Evolutionary conservation across 2,329 filamentous ascomycete genomes (phyloP).

Genomic region (Penicillium sp.): DNA sequence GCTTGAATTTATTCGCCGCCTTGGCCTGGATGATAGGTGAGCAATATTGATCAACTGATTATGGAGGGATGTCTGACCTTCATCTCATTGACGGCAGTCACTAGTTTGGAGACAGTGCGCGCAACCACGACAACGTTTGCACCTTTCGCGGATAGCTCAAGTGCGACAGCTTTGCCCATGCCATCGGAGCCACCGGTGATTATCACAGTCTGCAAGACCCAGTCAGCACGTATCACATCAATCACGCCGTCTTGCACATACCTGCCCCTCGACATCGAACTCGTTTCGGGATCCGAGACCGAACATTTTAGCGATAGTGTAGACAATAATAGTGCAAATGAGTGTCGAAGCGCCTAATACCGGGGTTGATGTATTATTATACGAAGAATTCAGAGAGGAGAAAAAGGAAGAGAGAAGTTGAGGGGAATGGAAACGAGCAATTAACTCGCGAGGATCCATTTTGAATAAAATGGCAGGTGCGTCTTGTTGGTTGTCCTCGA

Average conservation of each 20-base stretch:
- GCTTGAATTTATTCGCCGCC: constrained; percentile 62
- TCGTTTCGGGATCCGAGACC: constrained; percentile 55
- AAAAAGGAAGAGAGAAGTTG: constrained; percentile 12
- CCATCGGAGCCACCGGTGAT: constrained; percentile 92
- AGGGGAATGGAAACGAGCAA: constrained; percentile 22
- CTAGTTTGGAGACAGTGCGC: constrained; percentile 71
- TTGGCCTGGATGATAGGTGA: constrained; percentile 50
- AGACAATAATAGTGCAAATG: constrained; percentile 33
- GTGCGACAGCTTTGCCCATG: constrained; percentile 75
- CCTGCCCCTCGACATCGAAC: constrained; percentile 81
- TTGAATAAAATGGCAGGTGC: constrained; percentile 3
- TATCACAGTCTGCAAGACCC: constrained; percentile 66
- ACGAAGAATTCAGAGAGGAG: constrained; percentile 16
- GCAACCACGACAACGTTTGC: constrained; percentile 85
- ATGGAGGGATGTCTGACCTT: constrained; percentile 46
- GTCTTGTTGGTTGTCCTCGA: neutral
- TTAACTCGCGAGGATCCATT: constrained; percentile 7
- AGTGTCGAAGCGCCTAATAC: constrained; percentile 32
- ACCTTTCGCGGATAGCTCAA: constrained; percentile 74
- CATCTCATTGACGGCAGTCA: constrained; percentile 64
- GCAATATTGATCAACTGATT: constrained; percentile 1
- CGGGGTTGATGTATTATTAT: constrained; percentile 26
- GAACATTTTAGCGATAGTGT: constrained; percentile 39
- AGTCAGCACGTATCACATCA: constrained; percentile 10
- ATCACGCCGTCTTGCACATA: constrained; percentile 40